These are phyloP conservation scores for Lepidopterella palustris DNA, from an alignment of 495 filamentous ascomycete genomes.

Conservation along the genomic window DNA sequence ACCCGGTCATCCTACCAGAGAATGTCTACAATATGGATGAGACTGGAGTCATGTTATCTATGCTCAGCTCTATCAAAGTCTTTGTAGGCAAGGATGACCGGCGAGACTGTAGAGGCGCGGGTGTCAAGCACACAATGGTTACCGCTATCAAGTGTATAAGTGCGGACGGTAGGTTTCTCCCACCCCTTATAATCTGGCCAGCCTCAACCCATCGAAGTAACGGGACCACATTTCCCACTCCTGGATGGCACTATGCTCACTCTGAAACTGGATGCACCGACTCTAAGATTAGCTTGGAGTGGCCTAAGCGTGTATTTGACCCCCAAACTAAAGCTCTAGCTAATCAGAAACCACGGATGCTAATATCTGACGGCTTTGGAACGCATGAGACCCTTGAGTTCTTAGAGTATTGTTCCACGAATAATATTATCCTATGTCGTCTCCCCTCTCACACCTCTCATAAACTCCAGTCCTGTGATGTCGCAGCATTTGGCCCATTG, in stretches of 20 bases:
- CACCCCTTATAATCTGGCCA: background rate
- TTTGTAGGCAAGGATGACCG: background rate
- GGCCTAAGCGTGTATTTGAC: background rate
- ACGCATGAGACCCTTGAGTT: background rate
- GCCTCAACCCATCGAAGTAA: background rate
- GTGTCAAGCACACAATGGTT: background rate
- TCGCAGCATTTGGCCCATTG: background rate
- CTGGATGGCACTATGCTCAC: conserved; percentile 8
- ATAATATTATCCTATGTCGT: too few relatives aligned
- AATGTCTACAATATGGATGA: too few relatives aligned
- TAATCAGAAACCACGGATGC: background rate
- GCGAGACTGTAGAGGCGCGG: too few relatives aligned
- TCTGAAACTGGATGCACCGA: background rate
- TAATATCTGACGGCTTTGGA: too few relatives aligned
- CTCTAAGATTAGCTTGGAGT: background rate
- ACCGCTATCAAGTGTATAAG: background rate
- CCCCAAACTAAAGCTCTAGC: background rate
- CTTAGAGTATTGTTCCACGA: background rate
- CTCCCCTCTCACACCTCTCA: too few relatives aligned
- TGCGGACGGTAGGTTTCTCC: background rate
- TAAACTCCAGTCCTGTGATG: background rate
- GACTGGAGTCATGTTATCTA: background rate
- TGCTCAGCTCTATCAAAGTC: background rate
- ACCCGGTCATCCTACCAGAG: background rate
- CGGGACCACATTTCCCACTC: conserved; percentile 2